Evolutionary conservation across 1,284 basidiomycete species (phyloP), one percentile per base, ranked within the genome.

Genomic region (Irpex sp.): DNA sequence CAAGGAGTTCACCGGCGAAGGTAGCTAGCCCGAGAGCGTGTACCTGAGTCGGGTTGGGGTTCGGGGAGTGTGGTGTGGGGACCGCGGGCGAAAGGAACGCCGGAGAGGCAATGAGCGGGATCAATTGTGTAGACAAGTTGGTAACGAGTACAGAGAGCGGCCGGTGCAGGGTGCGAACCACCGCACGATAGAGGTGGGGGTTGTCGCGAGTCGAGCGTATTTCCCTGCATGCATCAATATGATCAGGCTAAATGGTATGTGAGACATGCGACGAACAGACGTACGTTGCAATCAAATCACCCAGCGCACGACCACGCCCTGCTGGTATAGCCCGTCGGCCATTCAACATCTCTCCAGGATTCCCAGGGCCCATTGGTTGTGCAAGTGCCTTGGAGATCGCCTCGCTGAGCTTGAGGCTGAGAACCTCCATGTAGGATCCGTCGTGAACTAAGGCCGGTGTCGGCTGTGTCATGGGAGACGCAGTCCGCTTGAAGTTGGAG

Each of bases 381-480:
- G 83, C 80, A 51, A 93, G 78, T 1, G 89, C 87, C 75, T 85
- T 91, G 55, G 89, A 86, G n/a, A 91, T 88, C 0, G 88, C 90
- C 73, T 93, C 91, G 70, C 86, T 91, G 49, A 93, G 79, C 72
- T 88, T 91, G 62, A 92, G 79, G 67, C 85, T 81, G 57, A 93
- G 82, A 60, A 86, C 83, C 72, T 92, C 88, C 64, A 92, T 81
- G 74, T 92, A 93, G 4, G 88, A 89, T 60, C 88, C 88, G 72
- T 92, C 90, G 69, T 91, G 90, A 47, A 88, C 77, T 49, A 88
- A 81, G 2, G 79, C 69, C 2, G 82, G 79, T 48, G 78, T 15
- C 17, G 62, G 70, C 0, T 78, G 71, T 9, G 73, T 72, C 3
- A 79, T 67, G 3, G 74, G 70, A 17, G 79, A 66, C 5, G 66